Base-by-base conservation (phyloP, 176 grass and related monocot species). In the Raddia guianensis region DNA sequence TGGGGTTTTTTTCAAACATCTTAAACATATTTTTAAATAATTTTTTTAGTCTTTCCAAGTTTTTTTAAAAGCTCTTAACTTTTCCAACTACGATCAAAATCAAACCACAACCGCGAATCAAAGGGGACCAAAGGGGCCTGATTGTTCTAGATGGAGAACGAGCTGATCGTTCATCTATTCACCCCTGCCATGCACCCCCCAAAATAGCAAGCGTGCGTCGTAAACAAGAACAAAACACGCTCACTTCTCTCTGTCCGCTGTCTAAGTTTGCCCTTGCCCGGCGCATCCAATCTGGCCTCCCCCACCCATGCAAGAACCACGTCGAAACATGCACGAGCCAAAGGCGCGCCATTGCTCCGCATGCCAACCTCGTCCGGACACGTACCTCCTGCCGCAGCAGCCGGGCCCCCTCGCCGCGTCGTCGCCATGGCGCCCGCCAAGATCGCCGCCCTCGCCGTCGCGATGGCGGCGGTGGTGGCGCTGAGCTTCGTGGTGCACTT, bases 341-440 rank as follows among this genome's bases (percentile, higher is more conserved):
- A 49, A 61, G 77, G 55, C 74, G 47, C 47, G 49, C 49, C 75
- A 74, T 51, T 76, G 27, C 27, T 27, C 45, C 55, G 86, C 86
- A 88, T 88, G 82, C 76, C 82, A 80, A 46, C 50, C 77, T 85
- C 77, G 43, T 77, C 82, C 82, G 21, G 32, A 81, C 78, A 72
- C 87, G 66, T 81, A 66, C 56, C 9, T 32, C 27, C 27, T 27
- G 27, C 27, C 27, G 27, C 27, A 27, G 6, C 72, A 45, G 14
- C 52, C 54, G 52, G 60, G 75, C 80, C 62, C 86, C 75, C 60
- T 51, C 35, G 74, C 79, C 79, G 43, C 37, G 66, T 48, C 47
- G 43, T 20, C 49, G 61, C 61, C 68, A 85, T 89, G 82, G 78
- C 72, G 87, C 87, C 78, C 72, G 44, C 85, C 49, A 89, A 89